phyloP scores from a whole-genome alignment of 352 stramenopile species.

The Halophytophthora polymorphica region DNA sequence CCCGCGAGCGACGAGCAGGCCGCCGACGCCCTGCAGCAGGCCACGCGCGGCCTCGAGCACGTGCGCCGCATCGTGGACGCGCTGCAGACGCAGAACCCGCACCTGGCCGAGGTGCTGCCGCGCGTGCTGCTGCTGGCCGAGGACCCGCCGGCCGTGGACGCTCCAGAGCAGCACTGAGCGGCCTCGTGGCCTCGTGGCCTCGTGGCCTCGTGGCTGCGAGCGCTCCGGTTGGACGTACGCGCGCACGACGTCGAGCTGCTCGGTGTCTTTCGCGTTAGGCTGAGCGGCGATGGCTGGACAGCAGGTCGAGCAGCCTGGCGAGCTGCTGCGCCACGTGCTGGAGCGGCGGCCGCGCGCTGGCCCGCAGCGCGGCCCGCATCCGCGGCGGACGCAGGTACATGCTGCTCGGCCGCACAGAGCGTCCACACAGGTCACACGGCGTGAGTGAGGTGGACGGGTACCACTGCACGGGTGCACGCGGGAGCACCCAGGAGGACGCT shows the following conservation, averaged over 20 bases:
- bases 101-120: slow-evolving; percentile 81
- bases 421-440: slow-evolving; percentile 13
- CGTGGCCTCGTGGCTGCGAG: no score
- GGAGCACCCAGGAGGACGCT: not conserved
- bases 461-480: not conserved
- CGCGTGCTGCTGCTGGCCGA: slow-evolving; percentile 79
- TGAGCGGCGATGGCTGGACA: slow-evolving; percentile 14
- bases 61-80: slow-evolving; percentile 59
- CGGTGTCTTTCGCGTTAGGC: slow-evolving; percentile 1
- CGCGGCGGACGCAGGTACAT: slow-evolving; percentile 43
- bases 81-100: slow-evolving; percentile 66
- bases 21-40: slow-evolving; percentile 50
- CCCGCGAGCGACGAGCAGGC: slow-evolving; percentile 48
- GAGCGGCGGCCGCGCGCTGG: slow-evolving; percentile 25
- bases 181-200: no score
- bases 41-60: slow-evolving; percentile 35
- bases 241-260: no score
- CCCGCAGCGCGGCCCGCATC: slow-evolving; percentile 21
- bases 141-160: slow-evolving; percentile 40
- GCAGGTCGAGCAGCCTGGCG: slow-evolving; percentile 26
- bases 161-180: slow-evolving; percentile 6
- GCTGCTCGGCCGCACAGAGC: slow-evolving; percentile 17
- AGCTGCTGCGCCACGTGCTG: slow-evolving; percentile 26
- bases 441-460: not conserved
- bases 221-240: no score